Percentiles rank a stretch among this genome's conserved stretches.
Evolutionary conservation across 306 rosid genomes (phyloP).

Genomic region (Vigna trinervia): DNA sequence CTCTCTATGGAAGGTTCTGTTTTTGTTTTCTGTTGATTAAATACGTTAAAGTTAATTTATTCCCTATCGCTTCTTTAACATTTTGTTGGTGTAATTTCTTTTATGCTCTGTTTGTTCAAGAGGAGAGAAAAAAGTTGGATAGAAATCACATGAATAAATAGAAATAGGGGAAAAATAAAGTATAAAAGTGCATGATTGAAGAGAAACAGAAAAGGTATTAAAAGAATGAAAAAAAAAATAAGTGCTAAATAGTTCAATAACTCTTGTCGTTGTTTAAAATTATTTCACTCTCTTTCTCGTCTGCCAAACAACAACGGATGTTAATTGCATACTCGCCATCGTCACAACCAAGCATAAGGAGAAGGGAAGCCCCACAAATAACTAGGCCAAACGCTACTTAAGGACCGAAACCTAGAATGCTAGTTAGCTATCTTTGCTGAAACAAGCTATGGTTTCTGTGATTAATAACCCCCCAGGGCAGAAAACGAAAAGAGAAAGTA

Average conservation of each 20-base stretch:
- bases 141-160: too few relatives aligned
- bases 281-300: too few relatives aligned
- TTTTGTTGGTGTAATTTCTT: neutral
- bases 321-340: too few relatives aligned
- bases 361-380: neutral
- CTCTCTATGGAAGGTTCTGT: neutral
- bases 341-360: neutral
- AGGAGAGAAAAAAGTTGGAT: too few relatives aligned
- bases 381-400: neutral
- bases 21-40: neutral
- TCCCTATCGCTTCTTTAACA: neutral
- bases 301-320: too few relatives aligned
- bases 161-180: too few relatives aligned
- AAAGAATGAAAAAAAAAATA: too few relatives aligned
- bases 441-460: neutral
- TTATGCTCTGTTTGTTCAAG: too few relatives aligned
- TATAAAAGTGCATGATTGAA: too few relatives aligned
- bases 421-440: constrained; percentile 4
- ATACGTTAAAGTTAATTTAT: neutral
- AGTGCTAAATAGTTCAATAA: too few relatives aligned
- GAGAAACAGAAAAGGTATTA: too few relatives aligned
- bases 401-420: neutral
- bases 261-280: too few relatives aligned
- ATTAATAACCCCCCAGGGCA: neutral
- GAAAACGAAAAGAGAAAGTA: neutral